Evolutionary conservation across 352 stramenopile species (phyloP), one percentile per base, ranked within the genome.

Genomic region (Phytophthora hibernalis): DNA sequence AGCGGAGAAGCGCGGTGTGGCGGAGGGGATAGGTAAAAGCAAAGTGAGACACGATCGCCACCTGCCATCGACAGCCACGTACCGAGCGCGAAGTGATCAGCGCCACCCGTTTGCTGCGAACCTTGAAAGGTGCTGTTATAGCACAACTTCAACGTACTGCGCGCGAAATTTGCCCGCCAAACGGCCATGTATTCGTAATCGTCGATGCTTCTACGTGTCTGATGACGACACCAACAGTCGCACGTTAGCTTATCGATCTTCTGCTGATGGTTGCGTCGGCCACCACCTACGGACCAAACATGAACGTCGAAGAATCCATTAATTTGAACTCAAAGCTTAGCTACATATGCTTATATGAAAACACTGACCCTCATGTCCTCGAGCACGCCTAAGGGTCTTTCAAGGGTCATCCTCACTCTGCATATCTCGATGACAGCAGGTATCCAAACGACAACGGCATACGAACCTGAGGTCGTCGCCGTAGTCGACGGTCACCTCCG

Each of bases 381-480:
- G n/a, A n/a, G n/a, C n/a, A n/a, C n/a, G n/a, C n/a, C n/a, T n/a
- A n/a, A n/a, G n/a, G n/a, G n/a, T n/a, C n/a, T n/a, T n/a, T n/a
- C n/a, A n/a, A n/a, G n/a, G n/a, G n/a, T n/a, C n/a, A n/a, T n/a
- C n/a, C n/a, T n/a, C n/a, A n/a, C n/a, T n/a, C n/a, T n/a, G n/a
- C n/a, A n/a, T n/a, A n/a, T n/a, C n/a, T 15, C 31, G 57, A 5
- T 31, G 26, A 31, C 26, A 31, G 2, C 26, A 31, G 26, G 2
- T 31, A 31, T 31, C 26, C 26, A 31, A 31, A 31, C 57, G 47
- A 26, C 57, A 38, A 1, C 57, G 20, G 38, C 51, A 52, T 2
- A 31, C 26, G 9, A 31, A 31, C 26, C 26, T 10, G 2, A 31
- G 26, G 26, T 31, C 26, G 26, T 31, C 26, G 26, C 26, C 26